phyloP scores from a whole-genome alignment of 2,329 filamentous ascomycete species.

The Aspergillus sp. region DNA sequence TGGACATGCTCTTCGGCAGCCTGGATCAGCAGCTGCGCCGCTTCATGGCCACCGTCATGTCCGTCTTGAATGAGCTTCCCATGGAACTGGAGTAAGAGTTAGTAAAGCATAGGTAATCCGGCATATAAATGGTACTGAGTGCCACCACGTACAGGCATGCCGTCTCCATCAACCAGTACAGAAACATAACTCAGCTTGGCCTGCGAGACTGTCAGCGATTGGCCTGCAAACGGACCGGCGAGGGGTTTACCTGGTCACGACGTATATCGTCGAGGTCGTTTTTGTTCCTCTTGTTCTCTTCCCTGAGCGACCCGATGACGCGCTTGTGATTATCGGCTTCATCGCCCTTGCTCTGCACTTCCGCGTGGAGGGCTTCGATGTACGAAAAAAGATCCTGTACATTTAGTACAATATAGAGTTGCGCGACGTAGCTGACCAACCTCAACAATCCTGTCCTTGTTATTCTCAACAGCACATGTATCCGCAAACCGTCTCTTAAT shows the following conservation, averaged over 20 bases:
- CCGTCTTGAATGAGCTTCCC: constrained; percentile 22
- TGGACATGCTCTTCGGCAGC: constrained; percentile 17
- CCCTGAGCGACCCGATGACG: constrained; percentile 1
- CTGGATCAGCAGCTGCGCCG: constrained; percentile 17
- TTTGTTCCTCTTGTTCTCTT: constrained; percentile 2
- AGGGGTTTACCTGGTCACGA: constrained; percentile 5
- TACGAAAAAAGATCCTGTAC: constrained; percentile 7
- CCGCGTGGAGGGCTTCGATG: constrained; percentile 5
- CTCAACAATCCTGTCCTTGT: constrained; percentile 10
- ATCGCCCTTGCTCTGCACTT: constrained; percentile 3
- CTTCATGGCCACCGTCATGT: constrained; percentile 21
- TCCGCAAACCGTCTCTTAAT: no score
- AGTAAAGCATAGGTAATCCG: no score
- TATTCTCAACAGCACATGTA: no score
- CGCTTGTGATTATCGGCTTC: constrained; percentile 4
- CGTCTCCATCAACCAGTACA: constrained; percentile 33
- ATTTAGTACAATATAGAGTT: background rate
- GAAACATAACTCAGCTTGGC: constrained; percentile 18
- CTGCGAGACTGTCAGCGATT: constrained; percentile 4
- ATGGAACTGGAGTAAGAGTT: constrained; percentile 25
- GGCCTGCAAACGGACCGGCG: background rate
- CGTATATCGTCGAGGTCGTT: constrained; percentile 3
- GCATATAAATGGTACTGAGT: no score
- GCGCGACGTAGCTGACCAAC: constrained; percentile 1
- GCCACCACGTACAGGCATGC: constrained; percentile 24